Conservation (phyloP, 31 red algal species). For the Porphyra umbilicalis region DNA sequence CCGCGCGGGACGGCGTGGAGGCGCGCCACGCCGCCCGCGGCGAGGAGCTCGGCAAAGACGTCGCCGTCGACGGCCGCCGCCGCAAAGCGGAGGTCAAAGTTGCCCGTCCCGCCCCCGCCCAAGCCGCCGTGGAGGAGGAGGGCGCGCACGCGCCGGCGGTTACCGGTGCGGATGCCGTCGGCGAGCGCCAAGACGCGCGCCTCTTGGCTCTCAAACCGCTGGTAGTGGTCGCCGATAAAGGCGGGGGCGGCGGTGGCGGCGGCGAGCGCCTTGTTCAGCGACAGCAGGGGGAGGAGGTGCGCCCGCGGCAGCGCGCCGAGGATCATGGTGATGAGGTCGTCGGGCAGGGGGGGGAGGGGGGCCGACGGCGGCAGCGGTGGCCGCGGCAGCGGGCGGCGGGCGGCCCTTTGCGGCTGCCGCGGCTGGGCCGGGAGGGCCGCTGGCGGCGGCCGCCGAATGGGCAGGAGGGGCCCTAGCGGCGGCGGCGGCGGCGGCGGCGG, state of each 20-base stretch:
- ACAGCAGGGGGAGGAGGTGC: neutral
- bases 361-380: no score
- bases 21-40: no score
- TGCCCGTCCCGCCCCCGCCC: no score
- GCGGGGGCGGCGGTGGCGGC: no score
- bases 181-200: neutral
- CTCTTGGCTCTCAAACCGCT: neutral
- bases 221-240: neutral
- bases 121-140: neutral
- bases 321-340: neutral
- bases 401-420: no score
- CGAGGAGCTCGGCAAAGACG: neutral
- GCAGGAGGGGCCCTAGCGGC: no score
- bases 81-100: neutral
- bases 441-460: no score
- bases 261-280: neutral
- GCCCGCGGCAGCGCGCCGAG: no score
- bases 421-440: no score
- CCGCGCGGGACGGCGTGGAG: neutral
- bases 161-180: neutral
- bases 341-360: neutral
- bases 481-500: no score
- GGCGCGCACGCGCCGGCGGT: neutral
- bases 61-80: neutral
- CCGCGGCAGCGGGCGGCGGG: no score